Percentiles rank a stretch among this genome's conserved stretches.
phyloP scores from a whole-genome alignment of 495 filamentous ascomycete genomes.

The Daldinia vernicosa region DNA sequence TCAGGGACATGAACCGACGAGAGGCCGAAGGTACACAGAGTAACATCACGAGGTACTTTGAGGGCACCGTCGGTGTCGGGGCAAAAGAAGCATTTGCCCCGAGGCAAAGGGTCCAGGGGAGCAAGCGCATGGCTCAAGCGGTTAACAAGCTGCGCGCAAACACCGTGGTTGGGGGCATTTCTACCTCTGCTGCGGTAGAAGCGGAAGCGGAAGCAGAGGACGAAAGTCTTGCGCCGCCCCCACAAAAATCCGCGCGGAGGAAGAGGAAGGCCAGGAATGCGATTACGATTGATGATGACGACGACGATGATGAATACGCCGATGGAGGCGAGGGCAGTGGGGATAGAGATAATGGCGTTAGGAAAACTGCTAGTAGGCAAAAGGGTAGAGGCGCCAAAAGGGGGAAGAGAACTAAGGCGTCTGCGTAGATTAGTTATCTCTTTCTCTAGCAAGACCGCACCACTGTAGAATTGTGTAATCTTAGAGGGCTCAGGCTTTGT shows the following conservation, averaged over 20 bases:
- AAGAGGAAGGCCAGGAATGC: conserved; percentile 38
- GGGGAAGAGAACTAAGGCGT: conserved; percentile 51
- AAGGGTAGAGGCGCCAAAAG: conserved; percentile 42
- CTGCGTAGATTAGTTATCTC: conserved; percentile 1
- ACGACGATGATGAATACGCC: conserved; percentile 36
- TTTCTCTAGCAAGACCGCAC: not conserved
- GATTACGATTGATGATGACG: conserved; percentile 42
- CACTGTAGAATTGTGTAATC: not conserved
- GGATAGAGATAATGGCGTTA: conserved; percentile 38
- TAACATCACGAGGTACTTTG: conserved; percentile 93
- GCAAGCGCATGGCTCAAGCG: conserved; percentile 85
- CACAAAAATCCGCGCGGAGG: conserved; percentile 20
- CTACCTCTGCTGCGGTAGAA: not conserved
- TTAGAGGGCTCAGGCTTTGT: not conserved
- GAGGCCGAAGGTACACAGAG: conserved; percentile 89
- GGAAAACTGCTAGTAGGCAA: conserved; percentile 19
- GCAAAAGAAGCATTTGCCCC: conserved; percentile 79
- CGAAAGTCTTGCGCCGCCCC: conserved; percentile 9
- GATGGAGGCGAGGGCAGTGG: conserved; percentile 15
- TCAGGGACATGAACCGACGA: conserved; percentile 90
- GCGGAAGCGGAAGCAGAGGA: conserved; percentile 33
- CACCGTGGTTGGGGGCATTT: conserved; percentile 30
- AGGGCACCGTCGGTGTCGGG: conserved; percentile 51
- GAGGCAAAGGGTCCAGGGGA: conserved; percentile 69
- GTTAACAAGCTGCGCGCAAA: conserved; percentile 69